Percentiles rank a stretch among this genome's conserved stretches.
Conservation (phyloP, 2,329 filamentous ascomycete species). For the Diplodia mutila region DNA sequence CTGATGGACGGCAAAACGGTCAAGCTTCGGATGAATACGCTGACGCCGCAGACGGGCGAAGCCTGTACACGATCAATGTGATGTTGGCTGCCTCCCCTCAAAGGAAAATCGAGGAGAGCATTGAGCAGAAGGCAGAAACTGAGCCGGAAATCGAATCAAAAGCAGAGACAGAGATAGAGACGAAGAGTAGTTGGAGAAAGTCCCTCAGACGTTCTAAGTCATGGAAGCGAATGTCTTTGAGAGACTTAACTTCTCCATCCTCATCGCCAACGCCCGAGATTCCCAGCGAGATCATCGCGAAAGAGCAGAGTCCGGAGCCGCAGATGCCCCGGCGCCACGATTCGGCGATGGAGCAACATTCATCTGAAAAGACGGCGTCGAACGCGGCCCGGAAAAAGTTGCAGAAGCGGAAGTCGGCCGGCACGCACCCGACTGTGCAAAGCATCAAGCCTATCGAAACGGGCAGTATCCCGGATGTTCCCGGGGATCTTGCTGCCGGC, state of each 20-base stretch:
- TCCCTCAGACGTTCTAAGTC: conserved; percentile 18
- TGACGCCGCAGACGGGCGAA: background rate
- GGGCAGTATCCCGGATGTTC: conserved; percentile 39
- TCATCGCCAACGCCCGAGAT: background rate
- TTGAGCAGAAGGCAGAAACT: background rate
- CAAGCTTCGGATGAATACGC: background rate
- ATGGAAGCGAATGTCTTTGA: conserved; percentile 17
- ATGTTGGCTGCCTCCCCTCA: background rate
- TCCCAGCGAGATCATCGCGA: background rate
- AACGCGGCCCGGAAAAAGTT: conserved; percentile 25
- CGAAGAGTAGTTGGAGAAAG: background rate
- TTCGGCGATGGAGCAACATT: conserved; percentile 11
- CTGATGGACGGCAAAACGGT: background rate
- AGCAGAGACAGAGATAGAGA: background rate
- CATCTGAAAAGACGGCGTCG: background rate
- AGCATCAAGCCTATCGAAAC: conserved; percentile 37
- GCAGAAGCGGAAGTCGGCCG: conserved; percentile 38
- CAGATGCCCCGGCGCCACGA: conserved; percentile 10
- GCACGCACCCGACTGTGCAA: conserved; percentile 38
- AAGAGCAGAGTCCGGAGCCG: conserved; percentile 1
- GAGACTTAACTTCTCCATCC: background rate
- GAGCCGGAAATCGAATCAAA: background rate
- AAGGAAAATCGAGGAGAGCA: background rate
- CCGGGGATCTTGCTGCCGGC: conserved; percentile 39
- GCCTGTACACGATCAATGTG: background rate